These are phyloP conservation scores for Kodamaea kakaduensis DNA, from an alignment of 805 yeast genomes.

Conservation along the genomic window DNA sequence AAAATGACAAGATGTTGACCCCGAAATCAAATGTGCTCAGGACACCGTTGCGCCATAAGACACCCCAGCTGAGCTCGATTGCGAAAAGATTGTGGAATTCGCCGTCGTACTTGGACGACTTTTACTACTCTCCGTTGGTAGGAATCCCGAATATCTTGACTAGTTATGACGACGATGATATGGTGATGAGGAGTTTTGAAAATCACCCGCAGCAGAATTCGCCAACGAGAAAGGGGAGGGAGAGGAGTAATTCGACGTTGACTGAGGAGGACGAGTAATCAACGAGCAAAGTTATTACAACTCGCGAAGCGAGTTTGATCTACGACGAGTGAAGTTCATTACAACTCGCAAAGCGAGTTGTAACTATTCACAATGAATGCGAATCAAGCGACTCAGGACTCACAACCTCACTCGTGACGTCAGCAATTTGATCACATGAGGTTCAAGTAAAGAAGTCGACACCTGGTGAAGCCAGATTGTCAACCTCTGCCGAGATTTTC, in stretches of 20 bases:
- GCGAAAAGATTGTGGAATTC: constrained; percentile 59
- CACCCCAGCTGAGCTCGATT: constrained; percentile 43
- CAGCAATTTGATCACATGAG: too few species aligned
- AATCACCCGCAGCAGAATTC: constrained; percentile 18
- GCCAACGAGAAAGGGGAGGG: constrained; percentile 9
- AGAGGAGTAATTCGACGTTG: constrained; percentile 6
- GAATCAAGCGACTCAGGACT: too few species aligned
- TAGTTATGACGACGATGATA: constrained; percentile 44
- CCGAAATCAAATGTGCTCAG: constrained; percentile 31
- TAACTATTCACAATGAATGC: too few species aligned
- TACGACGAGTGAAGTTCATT: too few species aligned
- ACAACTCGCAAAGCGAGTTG: too few species aligned
- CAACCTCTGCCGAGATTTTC: too few species aligned
- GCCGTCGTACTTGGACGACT: constrained; percentile 64
- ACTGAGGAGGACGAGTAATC: constrained; percentile 11
- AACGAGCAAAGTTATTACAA: not conserved
- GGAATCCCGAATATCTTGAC: constrained; percentile 17
- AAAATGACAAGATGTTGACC: constrained; percentile 8
- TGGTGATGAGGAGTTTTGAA: constrained; percentile 40
- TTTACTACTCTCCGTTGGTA: constrained; percentile 46
- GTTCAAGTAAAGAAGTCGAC: too few species aligned
- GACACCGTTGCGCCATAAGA: constrained; percentile 35
- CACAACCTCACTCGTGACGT: too few species aligned
- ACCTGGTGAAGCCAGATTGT: too few species aligned
- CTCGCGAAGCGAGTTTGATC: not conserved